Conservation (phyloP, 306 rosid species). For the Medicago arabica region DNA sequence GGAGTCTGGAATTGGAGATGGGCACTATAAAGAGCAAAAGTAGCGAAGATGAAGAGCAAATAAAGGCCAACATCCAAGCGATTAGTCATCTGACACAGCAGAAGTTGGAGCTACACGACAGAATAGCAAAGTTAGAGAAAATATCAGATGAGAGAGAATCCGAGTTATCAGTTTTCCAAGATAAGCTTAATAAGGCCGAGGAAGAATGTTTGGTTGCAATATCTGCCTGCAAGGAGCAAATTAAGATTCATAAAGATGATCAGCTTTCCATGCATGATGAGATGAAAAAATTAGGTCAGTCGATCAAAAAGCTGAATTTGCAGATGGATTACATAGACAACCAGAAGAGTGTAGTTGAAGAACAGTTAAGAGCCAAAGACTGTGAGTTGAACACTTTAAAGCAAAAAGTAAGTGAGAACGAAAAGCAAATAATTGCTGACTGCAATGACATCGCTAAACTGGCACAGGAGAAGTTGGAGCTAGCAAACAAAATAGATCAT, state of each 20-base stretch:
- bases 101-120: background rate
- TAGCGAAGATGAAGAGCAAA: constrained; percentile 39
- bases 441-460: too few relatives aligned
- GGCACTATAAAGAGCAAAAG: constrained; percentile 34
- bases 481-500: too few relatives aligned
- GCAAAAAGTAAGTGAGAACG: background rate
- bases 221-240: too few relatives aligned
- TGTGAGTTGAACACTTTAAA: background rate
- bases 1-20: constrained; percentile 57
- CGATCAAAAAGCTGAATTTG: too few relatives aligned
- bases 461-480: too few relatives aligned
- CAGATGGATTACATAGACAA: constrained; percentile 13
- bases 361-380: background rate
- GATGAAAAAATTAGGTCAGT: too few relatives aligned
- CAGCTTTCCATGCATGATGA: too few relatives aligned
- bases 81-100: constrained; percentile 33
- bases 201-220: too few relatives aligned
- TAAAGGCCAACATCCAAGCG: constrained; percentile 47
- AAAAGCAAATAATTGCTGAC: too few relatives aligned
- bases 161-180: background rate
- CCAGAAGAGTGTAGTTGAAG: constrained; percentile 57
- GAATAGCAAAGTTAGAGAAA: background rate
- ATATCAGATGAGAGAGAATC: background rate
- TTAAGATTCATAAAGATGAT: too few relatives aligned
- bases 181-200: too few relatives aligned